A percentile compares a stretch with the other conserved stretches of the same genome.
These are phyloP conservation scores for Ophiostoma sp. DNA, from an alignment of 2,329 filamentous ascomycete genomes.

Conservation along the genomic window DNA sequence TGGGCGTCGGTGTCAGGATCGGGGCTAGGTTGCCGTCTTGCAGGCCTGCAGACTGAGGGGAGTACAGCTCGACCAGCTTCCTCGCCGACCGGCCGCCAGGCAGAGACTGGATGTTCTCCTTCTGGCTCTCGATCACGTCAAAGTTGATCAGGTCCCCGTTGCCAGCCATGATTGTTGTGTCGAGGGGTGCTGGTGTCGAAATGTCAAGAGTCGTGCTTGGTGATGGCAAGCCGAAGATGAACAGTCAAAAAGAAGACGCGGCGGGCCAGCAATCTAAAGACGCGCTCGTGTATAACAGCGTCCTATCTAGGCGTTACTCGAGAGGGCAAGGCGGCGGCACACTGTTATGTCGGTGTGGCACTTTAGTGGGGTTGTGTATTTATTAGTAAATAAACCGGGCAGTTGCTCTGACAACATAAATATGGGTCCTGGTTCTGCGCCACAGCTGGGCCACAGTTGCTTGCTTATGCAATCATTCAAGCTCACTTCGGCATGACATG, in stretches of 20 bases:
- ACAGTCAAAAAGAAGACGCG: conserved; percentile 1
- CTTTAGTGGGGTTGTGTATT: conserved; percentile 21
- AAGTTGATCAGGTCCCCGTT: conserved; percentile 62
- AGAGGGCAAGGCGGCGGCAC: background rate
- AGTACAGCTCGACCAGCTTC: conserved; percentile 78
- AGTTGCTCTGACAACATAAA: conserved; percentile 27
- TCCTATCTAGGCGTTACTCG: background rate
- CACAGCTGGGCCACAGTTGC: background rate
- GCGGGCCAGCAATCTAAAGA: conserved; percentile 15
- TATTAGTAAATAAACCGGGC: conserved; percentile 26
- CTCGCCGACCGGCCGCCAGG: conserved; percentile 82
- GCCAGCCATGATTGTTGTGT: conserved; percentile 25
- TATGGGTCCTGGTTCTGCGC: background rate
- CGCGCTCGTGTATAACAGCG: conserved; percentile 14
- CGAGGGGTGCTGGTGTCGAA: background rate
- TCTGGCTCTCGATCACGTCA: conserved; percentile 90
- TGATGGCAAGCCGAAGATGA: background rate
- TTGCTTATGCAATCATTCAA: background rate
- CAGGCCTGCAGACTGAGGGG: conserved; percentile 54
- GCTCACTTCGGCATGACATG: conserved; percentile 4
- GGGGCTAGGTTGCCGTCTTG: conserved; percentile 43
- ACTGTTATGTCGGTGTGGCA: conserved; percentile 16
- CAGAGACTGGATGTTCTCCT: conserved; percentile 95
- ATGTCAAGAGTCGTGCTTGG: background rate
- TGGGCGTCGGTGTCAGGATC: conserved; percentile 46